Base-by-base conservation (phyloP, 306 rosid genomes). In the Cicer arietinum region DNA sequence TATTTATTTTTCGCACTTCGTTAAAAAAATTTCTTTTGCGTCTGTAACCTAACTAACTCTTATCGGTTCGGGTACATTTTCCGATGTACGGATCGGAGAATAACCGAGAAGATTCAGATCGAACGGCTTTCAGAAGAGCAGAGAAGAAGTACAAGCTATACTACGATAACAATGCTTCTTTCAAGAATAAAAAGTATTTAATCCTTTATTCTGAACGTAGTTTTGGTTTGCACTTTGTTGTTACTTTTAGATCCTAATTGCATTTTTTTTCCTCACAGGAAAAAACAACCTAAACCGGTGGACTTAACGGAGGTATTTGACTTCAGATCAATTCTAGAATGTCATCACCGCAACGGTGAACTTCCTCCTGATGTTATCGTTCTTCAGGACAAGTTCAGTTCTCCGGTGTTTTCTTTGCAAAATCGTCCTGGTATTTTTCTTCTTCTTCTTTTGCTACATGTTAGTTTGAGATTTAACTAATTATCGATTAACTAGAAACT, bases 101-200 rank as follows among this genome's bases (percentile, higher is more conserved):
- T 7, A 77, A 51, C 54, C 48, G 79, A 35, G 96, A 81, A 35
- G 91, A 86, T 39, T 82, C 88, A 7, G 96, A 90, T 74, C 89
- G 92, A 80, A 91, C 97, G 22, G 97, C 94, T 44, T 94, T 91
- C 88, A 85, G 97, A 72, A 84, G 80, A 84, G 88, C 97, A 1
- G 98, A 94, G 87, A 94, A 94, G 97, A 86, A 91, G 37, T 91
- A 91, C 89, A 91, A 94, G 89, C 90, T 94, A 47, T 94, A 90
- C 73, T 94, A 86, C 82, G 93, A 90, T 46, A 86, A 56, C 85
- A 77, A 88, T 79, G 79, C 80, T 44, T 80, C 84, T 16, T 83
- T 79, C 81, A 85, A 78, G 78, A 94, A 87, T 84, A 85, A 81
- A 73, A 94, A 85, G 96, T 91, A 87, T 25, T 20, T 52, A 1